A percentile compares a stretch with the other conserved stretches of the same genome.
These are phyloP conservation scores for Fusarium continuum DNA, from an alignment of 2,329 filamentous ascomycete genomes.

Conservation along the genomic window DNA sequence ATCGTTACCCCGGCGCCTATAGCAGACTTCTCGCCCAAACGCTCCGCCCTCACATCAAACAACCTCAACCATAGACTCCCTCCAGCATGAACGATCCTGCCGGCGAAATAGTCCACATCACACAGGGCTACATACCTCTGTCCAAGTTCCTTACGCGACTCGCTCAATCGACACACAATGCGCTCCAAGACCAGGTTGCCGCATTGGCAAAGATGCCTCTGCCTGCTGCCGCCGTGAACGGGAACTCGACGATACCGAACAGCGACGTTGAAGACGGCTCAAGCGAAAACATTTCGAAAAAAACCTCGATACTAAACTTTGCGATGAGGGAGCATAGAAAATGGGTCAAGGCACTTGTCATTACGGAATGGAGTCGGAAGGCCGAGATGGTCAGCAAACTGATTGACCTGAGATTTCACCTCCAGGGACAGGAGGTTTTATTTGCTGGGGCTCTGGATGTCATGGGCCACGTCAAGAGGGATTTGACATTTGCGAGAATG, in stretches of 20 bases:
- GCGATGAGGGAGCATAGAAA: constrained; percentile 81
- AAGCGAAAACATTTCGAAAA: constrained; percentile 77
- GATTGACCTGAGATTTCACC: constrained; percentile 84
- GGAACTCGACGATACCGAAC: constrained; percentile 51
- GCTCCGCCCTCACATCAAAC: constrained; percentile 23
- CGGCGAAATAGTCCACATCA: constrained; percentile 75
- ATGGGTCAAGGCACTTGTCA: constrained; percentile 92
- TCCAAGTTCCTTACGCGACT: constrained; percentile 79
- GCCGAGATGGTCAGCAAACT: constrained; percentile 82
- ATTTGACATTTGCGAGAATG: constrained; percentile 76
- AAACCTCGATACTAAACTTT: constrained; percentile 77
- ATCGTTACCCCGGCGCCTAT: constrained; percentile 28
- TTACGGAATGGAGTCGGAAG: constrained; percentile 88
- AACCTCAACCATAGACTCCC: constrained; percentile 29
- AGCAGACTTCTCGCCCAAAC: constrained; percentile 19
- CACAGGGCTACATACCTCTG: constrained; percentile 78
- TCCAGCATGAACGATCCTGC: constrained; percentile 66
- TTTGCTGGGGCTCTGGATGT: constrained; percentile 70
- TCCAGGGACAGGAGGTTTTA: constrained; percentile 68
- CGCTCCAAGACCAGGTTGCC: constrained; percentile 74
- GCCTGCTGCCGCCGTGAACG: constrained; percentile 60
- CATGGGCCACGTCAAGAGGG: constrained; percentile 76
- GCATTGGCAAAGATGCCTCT: constrained; percentile 75
- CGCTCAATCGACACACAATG: constrained; percentile 84
- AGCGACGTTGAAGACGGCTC: constrained; percentile 64